These are phyloP conservation scores for Aspergillus heteromorphus DNA, from an alignment of 495 filamentous ascomycete species.

Conservation along the genomic window DNA sequence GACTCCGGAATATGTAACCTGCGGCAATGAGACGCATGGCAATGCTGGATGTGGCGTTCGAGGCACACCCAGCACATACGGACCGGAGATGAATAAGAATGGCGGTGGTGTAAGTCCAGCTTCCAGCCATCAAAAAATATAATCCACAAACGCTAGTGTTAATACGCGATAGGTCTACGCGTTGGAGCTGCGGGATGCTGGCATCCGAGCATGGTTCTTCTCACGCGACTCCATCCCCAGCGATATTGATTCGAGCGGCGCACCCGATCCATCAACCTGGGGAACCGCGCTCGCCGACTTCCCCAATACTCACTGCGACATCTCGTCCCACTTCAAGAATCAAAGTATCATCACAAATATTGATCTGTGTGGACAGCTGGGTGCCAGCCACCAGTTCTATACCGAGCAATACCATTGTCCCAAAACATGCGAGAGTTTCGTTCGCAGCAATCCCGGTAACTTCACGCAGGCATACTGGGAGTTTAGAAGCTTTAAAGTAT, in stretches of 20 bases:
- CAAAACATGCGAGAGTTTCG: constrained; percentile 36
- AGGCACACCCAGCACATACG: constrained; percentile 31
- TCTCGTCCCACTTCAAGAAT: constrained; percentile 42
- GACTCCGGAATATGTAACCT: constrained; percentile 21
- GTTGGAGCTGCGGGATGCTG: constrained; percentile 38
- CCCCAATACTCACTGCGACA: constrained; percentile 45
- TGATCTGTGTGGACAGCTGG: constrained; percentile 43
- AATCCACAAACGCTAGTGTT: neutral
- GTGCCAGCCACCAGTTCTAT: constrained; percentile 31
- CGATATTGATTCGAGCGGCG: constrained; percentile 25
- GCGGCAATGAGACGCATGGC: constrained; percentile 29
- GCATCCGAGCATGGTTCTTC: constrained; percentile 49
- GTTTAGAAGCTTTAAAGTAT: constrained; percentile 43
- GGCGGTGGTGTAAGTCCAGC: constrained; percentile 43
- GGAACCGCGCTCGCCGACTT: constrained; percentile 45
- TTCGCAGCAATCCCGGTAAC: constrained; percentile 28
- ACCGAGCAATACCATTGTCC: constrained; percentile 38
- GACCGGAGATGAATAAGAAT: constrained; percentile 36
- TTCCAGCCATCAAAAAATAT: too few relatives aligned
- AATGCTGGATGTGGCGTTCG: constrained; percentile 45
- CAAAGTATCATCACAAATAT: constrained; percentile 50
- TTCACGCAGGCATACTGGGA: constrained; percentile 49
- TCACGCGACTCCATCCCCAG: constrained; percentile 31
- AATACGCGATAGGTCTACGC: constrained; percentile 33
- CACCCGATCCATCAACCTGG: constrained; percentile 45